Evolutionary conservation across 768 basidiomycete genomes (phyloP).

Genomic region (Steccherinum ochraceum): DNA sequence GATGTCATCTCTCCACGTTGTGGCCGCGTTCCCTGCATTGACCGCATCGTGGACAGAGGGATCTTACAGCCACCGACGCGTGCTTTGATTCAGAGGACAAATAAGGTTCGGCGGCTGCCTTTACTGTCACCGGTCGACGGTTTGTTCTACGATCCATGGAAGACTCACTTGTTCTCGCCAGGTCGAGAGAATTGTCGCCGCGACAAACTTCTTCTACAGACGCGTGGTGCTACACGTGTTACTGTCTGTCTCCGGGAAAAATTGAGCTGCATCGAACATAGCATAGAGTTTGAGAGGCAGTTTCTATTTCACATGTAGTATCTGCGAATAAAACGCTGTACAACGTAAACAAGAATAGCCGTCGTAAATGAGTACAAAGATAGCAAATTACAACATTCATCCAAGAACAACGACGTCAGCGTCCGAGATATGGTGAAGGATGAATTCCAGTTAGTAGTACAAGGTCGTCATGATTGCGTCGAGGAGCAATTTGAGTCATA

Average conservation of each 20-base stretch:
- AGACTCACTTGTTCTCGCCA: background rate
- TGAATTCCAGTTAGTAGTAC: background rate
- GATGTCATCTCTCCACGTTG: background rate
- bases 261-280: background rate
- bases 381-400: background rate
- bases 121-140: background rate
- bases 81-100: background rate
- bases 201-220: background rate
- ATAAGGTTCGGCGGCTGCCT: background rate
- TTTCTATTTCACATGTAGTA: background rate
- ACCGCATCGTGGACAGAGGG: background rate
- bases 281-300: background rate
- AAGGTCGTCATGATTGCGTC: background rate
- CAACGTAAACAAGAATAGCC: no score
- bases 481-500: background rate
- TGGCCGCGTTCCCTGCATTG: background rate
- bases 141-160: no score
- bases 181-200: background rate
- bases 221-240: background rate
- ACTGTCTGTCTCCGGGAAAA: background rate
- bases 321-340: no score
- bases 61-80: background rate
- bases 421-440: background rate
- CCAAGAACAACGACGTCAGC: background rate
- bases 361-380: no score